phyloP scores from a whole-genome alignment of 2,329 filamentous ascomycete species.

The Fusarium sp. region DNA sequence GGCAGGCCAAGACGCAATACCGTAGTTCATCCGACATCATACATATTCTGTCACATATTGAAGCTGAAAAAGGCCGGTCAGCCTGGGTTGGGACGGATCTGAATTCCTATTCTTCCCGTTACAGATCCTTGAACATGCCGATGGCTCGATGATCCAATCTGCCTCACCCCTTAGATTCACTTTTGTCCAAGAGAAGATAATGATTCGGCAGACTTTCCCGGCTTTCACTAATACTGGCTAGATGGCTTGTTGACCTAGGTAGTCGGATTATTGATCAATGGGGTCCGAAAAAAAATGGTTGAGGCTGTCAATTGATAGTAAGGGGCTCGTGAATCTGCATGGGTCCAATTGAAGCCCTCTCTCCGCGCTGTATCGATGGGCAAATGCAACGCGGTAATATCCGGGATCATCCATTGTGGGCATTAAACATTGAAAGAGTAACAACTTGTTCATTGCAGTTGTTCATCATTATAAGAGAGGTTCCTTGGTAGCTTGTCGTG shows the following conservation, averaged over 20 bases:
- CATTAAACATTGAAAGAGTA: background rate
- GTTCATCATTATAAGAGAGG: background rate
- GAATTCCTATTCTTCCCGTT: slow-evolving; percentile 1
- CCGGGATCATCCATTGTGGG: background rate
- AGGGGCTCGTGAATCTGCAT: too few species aligned
- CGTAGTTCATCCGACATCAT: background rate
- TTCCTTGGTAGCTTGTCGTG: too few species aligned
- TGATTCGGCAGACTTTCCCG: background rate
- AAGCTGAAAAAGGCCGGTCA: background rate
- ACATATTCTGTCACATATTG: background rate
- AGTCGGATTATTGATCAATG: background rate
- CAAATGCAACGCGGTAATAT: background rate
- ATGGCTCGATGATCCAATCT: too few species aligned
- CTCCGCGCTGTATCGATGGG: too few species aligned
- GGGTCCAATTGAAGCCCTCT: too few species aligned
- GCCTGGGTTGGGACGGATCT: background rate
- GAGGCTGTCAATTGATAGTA: too few species aligned
- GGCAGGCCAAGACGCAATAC: background rate
- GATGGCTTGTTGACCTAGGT: background rate
- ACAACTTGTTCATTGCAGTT: background rate
- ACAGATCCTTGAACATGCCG: accelerated
- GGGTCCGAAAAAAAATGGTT: background rate
- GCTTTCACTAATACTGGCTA: accelerated
- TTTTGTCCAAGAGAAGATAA: background rate
- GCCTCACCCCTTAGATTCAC: background rate